Evolutionary conservation across 169 alveolate species (phyloP), one percentile per base, ranked within the genome.

Genomic region (Theileria sp.): DNA sequence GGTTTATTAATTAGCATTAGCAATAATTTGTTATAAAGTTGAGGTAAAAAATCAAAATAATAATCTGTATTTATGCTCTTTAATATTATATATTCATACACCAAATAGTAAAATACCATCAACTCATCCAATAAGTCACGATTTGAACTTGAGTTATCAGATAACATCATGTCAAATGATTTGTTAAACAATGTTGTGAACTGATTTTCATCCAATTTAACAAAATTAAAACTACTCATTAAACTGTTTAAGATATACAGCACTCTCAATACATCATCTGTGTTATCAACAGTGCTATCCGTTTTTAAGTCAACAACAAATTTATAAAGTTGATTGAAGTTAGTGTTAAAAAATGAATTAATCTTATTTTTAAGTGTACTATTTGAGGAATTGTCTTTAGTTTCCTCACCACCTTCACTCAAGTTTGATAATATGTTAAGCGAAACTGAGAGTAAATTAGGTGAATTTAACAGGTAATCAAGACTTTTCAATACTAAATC

Each of bases 91-190:
- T 64, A 21, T 38, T 64, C 72, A 21, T 64, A 64, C 19, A 30
- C 50, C 72, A 64, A 30, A 30, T 64, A 64, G 19, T 64, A 64
- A 32, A 64, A 30, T 26, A 64, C 15, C 72, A 64, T n/a, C 38
- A 64, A 3, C 32, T 64, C 72, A 32, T 21, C 21, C 26, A 17
- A 0, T 8, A 64, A 26, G 3, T 38, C 72, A 58, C 3, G 2
- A 1, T 30, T 58, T 58, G 3, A 3, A 10, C 17, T 13, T 4
- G 54, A 4, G 15, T 2, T 4, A 8, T 44, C 54, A 7, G 54
- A 44, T 15, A 44, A 8, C 54, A 44, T 44, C 54, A 44, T 44
- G 54, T 44, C 54, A 44, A 44, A 7, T 0, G 54, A 10, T 7
- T 13, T 44, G 54, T 44, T 44, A 44, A 44, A 44, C 54, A 44